Evolutionary conservation across 1,284 basidiomycete genomes (phyloP), one percentile per base, ranked within the genome.

Genomic region (Limonomyces culmigenus): DNA sequence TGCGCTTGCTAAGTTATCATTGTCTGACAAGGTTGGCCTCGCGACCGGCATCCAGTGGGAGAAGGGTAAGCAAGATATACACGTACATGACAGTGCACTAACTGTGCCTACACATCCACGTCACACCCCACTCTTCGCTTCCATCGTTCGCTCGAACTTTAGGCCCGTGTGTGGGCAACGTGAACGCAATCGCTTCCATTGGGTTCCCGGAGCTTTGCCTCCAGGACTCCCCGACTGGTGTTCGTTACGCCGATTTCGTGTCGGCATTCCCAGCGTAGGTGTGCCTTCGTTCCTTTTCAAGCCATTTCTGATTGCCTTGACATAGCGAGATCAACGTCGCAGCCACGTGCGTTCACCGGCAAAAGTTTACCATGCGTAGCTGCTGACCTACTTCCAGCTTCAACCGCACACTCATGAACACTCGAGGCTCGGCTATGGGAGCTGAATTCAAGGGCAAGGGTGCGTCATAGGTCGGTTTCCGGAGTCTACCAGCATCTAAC

Each of bases 381-480:
- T 23, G n/a, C n/a, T n/a, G n/a, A n/a, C n/a, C n/a, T n/a, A n/a
- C n/a, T 10, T 14, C 13, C 40, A 63, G 60, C 1, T 83, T 75
- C 53, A 78, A 80, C 50, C 68, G 75, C 33, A 66, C 69, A 11
- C 58, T 85, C 20, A 74, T 80, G 53, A 62, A 65, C 41, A 54
- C 65, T 39, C 63, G 78, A 29, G 80, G 73, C 6, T 54, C 52
- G 11, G 76, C 74, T 2, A 61, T 84, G 52, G 80, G 75, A 11
- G 52, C 63, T 12, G 80, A 86, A 54, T 74, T 74, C 56, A 64
- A 64, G 36, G 73, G 65, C 34, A 81, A 84, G 52, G 84, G 73
- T 11, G 60, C 8, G n/a, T n/a, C 65, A 35, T 57, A 74, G 50
- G 66, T 80, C 39, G 65, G 1, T 58, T 59, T 51, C 65, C 67